Conservation (phyloP, 306 rosid species). For the Aeschynomene evenia region DNA sequence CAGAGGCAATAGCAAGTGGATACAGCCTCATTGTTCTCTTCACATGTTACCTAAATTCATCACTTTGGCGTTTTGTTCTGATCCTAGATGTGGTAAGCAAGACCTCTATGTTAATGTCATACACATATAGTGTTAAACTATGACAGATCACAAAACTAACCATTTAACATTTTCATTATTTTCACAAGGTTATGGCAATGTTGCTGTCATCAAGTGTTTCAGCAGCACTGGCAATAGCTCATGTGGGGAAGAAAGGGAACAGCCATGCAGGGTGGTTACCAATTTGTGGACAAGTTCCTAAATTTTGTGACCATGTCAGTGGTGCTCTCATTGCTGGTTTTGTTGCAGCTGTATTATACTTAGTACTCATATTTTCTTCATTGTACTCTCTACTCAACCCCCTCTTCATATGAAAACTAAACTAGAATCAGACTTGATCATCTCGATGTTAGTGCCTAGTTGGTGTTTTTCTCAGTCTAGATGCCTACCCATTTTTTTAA, state of each 20-base stretch:
- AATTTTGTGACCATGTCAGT: conserved; percentile 47
- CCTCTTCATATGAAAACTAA: conserved; percentile 14
- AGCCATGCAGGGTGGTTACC: conserved; percentile 59
- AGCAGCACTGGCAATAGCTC: conserved; percentile 50
- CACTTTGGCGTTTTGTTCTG: conserved; percentile 26
- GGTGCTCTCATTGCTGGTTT: conserved; percentile 40
- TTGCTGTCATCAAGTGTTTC: conserved; percentile 51
- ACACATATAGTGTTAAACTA: neutral
- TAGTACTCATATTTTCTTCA: conserved; percentile 28
- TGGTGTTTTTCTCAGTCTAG: neutral
- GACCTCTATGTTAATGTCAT: no score
- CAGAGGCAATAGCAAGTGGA: conserved; percentile 32
- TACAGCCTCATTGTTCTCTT: conserved; percentile 29
- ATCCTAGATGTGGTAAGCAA: conserved; percentile 29
- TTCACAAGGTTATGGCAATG: conserved; percentile 39
- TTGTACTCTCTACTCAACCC: conserved; percentile 21
- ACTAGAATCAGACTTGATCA: neutral
- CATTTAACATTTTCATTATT: neutral
- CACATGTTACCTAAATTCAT: conserved; percentile 16
- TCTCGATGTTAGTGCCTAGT: neutral
- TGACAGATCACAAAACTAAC: neutral
- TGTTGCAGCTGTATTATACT: conserved; percentile 38
- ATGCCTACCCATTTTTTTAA: no score
- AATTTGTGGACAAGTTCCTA: conserved; percentile 59
- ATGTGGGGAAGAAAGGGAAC: conserved; percentile 63